Conservation (phyloP, 208 protist species). For the Balamuthia mandrillaris region DNA sequence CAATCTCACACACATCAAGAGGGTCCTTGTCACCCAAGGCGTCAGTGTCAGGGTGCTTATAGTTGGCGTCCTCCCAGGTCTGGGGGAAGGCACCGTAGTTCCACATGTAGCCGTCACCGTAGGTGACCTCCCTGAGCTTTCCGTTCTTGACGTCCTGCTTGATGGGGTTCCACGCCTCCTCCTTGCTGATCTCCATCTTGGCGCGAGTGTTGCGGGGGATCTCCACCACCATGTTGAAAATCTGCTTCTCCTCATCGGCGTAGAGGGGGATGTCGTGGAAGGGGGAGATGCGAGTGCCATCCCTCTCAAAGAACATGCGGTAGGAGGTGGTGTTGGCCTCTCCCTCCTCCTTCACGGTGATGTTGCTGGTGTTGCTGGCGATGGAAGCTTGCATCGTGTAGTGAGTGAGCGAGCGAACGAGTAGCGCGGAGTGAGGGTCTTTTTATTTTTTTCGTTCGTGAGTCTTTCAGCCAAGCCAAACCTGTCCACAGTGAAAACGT, state of each 20-base stretch:
- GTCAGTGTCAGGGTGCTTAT: slow-evolving; percentile 56
- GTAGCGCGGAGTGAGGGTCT: background rate
- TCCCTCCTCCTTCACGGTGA: background rate
- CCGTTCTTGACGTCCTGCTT: slow-evolving; percentile 72
- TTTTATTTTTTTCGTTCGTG: background rate
- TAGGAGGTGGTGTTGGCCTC: background rate
- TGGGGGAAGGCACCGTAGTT: slow-evolving; percentile 77
- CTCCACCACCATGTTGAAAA: slow-evolving; percentile 70
- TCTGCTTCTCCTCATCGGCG: background rate
- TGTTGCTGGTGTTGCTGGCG: background rate
- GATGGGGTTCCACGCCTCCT: slow-evolving; percentile 69
- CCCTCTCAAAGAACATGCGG: background rate
- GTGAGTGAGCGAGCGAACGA: background rate
- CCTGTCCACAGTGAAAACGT: background rate
- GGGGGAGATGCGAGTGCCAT: slow-evolving; percentile 54
- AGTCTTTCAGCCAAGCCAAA: background rate
- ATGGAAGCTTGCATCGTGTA: background rate
- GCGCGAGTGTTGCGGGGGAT: slow-evolving; percentile 67
- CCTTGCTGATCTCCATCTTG: slow-evolving; percentile 67
- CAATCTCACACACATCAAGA: slow-evolving; percentile 72
- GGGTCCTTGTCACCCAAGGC: slow-evolving; percentile 73
- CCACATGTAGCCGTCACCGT: slow-evolving; percentile 74
- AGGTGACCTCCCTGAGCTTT: slow-evolving; percentile 67
- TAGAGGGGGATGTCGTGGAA: slow-evolving; percentile 74
- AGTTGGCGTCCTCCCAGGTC: slow-evolving; percentile 69